Evolutionary conservation across 371 early-diverging fungal genomes (phyloP).

Genomic region (Circinella umbellata): DNA sequence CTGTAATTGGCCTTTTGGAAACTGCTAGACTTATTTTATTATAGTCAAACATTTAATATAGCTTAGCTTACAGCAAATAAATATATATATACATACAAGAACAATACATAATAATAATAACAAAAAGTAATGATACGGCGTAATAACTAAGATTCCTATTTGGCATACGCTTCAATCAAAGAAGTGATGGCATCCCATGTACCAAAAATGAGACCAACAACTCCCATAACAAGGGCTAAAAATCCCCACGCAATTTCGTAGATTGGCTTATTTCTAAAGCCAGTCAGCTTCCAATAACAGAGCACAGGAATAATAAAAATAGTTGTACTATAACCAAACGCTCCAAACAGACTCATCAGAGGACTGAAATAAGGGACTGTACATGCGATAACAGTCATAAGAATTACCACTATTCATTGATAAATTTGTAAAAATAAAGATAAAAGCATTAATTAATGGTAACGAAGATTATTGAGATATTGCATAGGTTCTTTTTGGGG

Average conservation of each 20-base stretch:
- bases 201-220: slow-evolving; percentile 76
- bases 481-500: no score
- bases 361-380: slow-evolving; percentile 80
- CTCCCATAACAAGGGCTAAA: slow-evolving; percentile 64
- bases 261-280: slow-evolving; percentile 58
- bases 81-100: no score
- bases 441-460: no score
- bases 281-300: slow-evolving; percentile 77
- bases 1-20: no score
- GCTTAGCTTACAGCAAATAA: no score
- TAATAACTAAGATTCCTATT: background rate
- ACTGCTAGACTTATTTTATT: no score
- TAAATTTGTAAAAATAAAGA: no score
- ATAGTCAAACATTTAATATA: no score
- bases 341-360: slow-evolving; percentile 83
- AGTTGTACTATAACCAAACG: slow-evolving; percentile 76
- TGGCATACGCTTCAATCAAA: slow-evolving; percentile 38
- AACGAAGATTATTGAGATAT: no score
- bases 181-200: slow-evolving; percentile 69
- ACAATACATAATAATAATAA: no score
- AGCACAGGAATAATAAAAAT: slow-evolving; percentile 86
- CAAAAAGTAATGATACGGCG: no score
- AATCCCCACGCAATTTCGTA: slow-evolving; percentile 62
- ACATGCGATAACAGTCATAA: slow-evolving; percentile 67
- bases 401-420: slow-evolving; percentile 36